Conservation (phyloP, 176 grass and related monocot genomes). For the Cocos nucifera region DNA sequence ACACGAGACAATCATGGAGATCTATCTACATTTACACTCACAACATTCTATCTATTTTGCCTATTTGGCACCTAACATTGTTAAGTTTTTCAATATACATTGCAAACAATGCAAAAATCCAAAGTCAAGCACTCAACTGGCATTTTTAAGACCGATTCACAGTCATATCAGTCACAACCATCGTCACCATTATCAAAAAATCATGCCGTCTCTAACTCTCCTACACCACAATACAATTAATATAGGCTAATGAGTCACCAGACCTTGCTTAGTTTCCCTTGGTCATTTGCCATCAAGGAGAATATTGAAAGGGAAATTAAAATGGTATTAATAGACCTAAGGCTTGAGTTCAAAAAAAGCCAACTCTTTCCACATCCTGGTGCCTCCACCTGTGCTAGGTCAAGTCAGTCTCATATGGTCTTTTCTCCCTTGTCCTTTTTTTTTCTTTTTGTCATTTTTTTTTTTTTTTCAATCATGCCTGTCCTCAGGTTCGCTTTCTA, state of each 20-base stretch:
- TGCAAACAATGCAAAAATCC: too few relatives aligned
- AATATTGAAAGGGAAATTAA: background rate
- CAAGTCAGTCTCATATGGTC: too few relatives aligned
- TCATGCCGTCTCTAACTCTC: background rate
- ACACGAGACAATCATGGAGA: too few relatives aligned
- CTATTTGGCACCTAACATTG: too few relatives aligned
- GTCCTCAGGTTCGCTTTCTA: constrained; percentile 1
- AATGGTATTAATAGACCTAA: background rate
- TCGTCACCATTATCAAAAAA: background rate
- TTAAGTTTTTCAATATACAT: too few relatives aligned
- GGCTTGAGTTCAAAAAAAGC: background rate
- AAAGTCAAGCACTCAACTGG: too few relatives aligned
- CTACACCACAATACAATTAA: background rate
- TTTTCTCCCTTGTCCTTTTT: too few relatives aligned
- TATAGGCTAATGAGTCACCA: background rate
- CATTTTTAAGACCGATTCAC: background rate
- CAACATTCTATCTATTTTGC: too few relatives aligned
- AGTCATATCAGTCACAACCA: background rate
- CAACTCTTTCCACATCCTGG: background rate
- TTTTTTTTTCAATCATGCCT: background rate
- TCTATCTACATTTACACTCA: too few relatives aligned
- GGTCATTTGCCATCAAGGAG: background rate
- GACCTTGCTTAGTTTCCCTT: background rate
- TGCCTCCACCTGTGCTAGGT: background rate
- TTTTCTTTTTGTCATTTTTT: too few relatives aligned